A percentile compares a stretch with the other conserved stretches of the same genome.
Conservation (phyloP, 371 early-diverging fungal genomes). For the Mucor saturninus region DNA sequence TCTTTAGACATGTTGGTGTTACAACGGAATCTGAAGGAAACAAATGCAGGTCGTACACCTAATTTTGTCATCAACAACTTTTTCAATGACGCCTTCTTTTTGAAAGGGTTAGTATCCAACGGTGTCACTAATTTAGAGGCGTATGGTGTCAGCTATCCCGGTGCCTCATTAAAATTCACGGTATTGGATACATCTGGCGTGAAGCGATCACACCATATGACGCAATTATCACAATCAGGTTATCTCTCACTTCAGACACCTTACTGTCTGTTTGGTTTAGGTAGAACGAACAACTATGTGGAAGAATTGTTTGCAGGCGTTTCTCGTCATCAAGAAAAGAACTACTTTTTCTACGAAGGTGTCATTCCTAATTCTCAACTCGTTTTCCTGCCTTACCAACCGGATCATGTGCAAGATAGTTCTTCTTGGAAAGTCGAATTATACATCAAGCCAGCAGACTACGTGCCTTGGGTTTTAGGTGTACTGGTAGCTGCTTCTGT, state of each 20-base stretch:
- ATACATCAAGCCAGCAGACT: conserved; percentile 84
- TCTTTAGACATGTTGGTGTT: conserved; percentile 83
- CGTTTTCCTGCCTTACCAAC: conserved; percentile 85
- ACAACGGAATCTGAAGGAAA: conserved; percentile 22
- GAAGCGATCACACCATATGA: conserved; percentile 78
- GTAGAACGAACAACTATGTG: conserved; percentile 94
- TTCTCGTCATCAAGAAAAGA: conserved; percentile 64
- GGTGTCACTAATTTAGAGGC: conserved; percentile 72
- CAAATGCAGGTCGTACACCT: conserved; percentile 37
- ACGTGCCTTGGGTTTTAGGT: conserved; percentile 77
- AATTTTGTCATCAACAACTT: conserved; percentile 80
- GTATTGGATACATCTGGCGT: conserved; percentile 80
- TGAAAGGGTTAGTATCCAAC: conserved; percentile 84
- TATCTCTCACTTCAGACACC: conserved; percentile 84
- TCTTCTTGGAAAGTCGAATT: conserved; percentile 83
- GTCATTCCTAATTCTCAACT: conserved; percentile 94
- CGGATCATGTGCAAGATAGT: conserved; percentile 53
- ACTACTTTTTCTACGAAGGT: conserved; percentile 71
- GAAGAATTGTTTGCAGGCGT: conserved; percentile 90
- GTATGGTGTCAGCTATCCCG: conserved; percentile 83
- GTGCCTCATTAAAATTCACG: conserved; percentile 84
- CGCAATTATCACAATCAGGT: conserved; percentile 80
- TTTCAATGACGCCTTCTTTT: conserved; percentile 92
- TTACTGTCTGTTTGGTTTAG: conserved; percentile 85
- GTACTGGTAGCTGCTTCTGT: conserved; percentile 67